These are phyloP conservation scores for Anethum foeniculum DNA, from an alignment of 140 eudicot species.

Conservation along the genomic window DNA sequence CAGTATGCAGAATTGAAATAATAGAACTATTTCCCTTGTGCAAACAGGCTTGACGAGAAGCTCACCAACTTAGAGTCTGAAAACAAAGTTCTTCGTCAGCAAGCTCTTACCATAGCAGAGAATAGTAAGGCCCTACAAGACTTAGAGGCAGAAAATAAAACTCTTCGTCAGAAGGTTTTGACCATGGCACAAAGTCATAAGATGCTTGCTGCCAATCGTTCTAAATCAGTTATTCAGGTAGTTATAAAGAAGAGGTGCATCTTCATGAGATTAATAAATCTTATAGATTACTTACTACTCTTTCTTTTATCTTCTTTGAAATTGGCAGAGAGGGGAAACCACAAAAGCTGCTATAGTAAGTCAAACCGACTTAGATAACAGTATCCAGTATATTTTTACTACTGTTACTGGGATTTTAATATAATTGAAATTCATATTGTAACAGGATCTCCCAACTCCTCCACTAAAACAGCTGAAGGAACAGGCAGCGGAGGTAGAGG, in stretches of 20 bases:
- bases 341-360: conserved; percentile 45
- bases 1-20: conserved; percentile 7
- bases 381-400: background rate
- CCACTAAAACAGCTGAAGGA: conserved; percentile 56
- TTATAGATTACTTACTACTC: background rate
- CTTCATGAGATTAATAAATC: conserved; percentile 13
- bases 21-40: conserved; percentile 14
- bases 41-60: conserved; percentile 78
- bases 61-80: conserved; percentile 71
- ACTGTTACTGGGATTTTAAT: background rate
- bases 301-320: background rate
- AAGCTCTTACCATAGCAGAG: conserved; percentile 84
- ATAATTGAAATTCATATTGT: conserved; percentile 15
- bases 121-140: conserved; percentile 39
- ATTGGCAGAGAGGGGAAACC: conserved; percentile 55
- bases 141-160: conserved; percentile 82
- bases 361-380: conserved; percentile 6
- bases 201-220: conserved; percentile 40
- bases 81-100: conserved; percentile 89
- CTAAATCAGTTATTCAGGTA: conserved; percentile 80
- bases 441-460: conserved; percentile 62
- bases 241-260: background rate
- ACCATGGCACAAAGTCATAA: conserved; percentile 74
- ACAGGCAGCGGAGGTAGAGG: conserved; percentile 44
- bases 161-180: conserved; percentile 83